Base-by-base conservation (phyloP, 1,284 basidiomycete genomes). In the Porogramme epimiltina region DNA sequence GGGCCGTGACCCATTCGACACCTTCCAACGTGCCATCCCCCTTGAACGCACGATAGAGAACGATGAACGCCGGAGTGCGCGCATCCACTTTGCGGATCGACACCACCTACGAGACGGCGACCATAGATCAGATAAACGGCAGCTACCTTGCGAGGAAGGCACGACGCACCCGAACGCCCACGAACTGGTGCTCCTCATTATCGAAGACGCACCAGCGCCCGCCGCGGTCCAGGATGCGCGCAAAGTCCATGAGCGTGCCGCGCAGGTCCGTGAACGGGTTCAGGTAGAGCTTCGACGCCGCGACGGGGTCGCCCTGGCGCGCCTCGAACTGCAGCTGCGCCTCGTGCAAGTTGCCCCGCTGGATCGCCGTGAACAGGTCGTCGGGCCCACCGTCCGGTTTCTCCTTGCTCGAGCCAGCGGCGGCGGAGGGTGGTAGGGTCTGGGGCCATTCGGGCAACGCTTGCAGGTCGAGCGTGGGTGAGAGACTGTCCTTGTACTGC, bases 181-280 rank as follows among this genome's bases (percentile, higher is more conserved):
- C 64, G 4, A 59, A 66, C 57, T 61, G 65, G 13, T 56, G 49
- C 13, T 61, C 48, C 8, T 51, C 43, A 45, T 70, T 71, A 43
- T 65, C 59, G 10, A 73, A 54, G 20, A 62, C 62, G 25, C 66
- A 61, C 24, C 62, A 56, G 3, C 51, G 56, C 6, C 47, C 24
- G 1, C 66, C 70, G 4, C 59, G 42, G 20, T 73, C 68, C 37
- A 55, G 64, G 13, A 54, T 49, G 18, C 56, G 62, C 10, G 63
- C 68, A n/a, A 75, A 45, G 11, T 52, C 56, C 56, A 71, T 60
- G 15, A 73, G 26, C 28, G 66, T 69, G 55, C 73, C 67, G 15
- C 73, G 65, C 39, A 73, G 58, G 53, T 74, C 70, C 51, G 59
- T 64, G 49, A 75, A 72, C 0, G 69, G 68, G 36, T 71, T 13